A percentile compares a stretch with the other conserved stretches of the same genome.
Evolutionary conservation across 2,329 filamentous ascomycete species (phyloP).

Genomic region (Exserohilum turcica): DNA sequence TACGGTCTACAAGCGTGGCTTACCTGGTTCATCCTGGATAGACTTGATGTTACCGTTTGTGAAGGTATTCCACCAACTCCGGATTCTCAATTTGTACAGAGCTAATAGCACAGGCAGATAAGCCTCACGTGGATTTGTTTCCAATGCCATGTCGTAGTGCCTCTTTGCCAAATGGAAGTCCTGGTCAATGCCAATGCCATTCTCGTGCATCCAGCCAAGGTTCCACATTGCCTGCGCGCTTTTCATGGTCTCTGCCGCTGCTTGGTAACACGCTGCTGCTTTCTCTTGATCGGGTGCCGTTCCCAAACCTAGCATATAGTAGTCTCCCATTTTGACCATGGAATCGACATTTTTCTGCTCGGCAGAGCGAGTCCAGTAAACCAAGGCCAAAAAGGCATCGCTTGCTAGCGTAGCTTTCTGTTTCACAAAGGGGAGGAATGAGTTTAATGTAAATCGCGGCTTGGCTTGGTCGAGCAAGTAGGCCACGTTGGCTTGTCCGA

Average conservation of each 20-base stretch:
- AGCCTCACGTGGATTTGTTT: slow-evolving; percentile 83
- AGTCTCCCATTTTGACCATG: slow-evolving; percentile 97
- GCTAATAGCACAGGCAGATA: slow-evolving; percentile 92
- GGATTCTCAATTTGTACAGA: slow-evolving; percentile 78
- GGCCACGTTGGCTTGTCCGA: slow-evolving; percentile 86
- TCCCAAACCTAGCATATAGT: slow-evolving; percentile 85
- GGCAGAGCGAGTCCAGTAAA: slow-evolving; percentile 94
- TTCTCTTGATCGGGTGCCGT: slow-evolving; percentile 73
- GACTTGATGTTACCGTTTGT: slow-evolving; percentile 90
- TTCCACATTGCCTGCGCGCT: slow-evolving; percentile 97
- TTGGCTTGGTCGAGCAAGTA: slow-evolving; percentile 75
- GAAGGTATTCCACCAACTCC: slow-evolving; percentile 93
- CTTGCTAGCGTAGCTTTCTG: slow-evolving; percentile 56
- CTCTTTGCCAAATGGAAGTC: slow-evolving; percentile 97
- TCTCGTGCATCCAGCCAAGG: slow-evolving; percentile 99
- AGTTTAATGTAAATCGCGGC: slow-evolving; percentile 57
- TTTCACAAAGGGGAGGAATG: slow-evolving; percentile 56
- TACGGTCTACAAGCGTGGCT: slow-evolving; percentile 32
- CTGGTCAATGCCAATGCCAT: slow-evolving; percentile 87
- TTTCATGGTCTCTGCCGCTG: slow-evolving; percentile 86
- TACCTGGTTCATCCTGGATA: slow-evolving; percentile 87
- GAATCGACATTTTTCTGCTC: slow-evolving; percentile 93
- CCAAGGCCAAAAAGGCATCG: slow-evolving; percentile 72
- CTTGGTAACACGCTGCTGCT: slow-evolving; percentile 89
- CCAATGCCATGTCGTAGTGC: slow-evolving; percentile 90